Conservation (phyloP, 2,329 filamentous ascomycete species). For the Pestalotiopsis sp. region DNA sequence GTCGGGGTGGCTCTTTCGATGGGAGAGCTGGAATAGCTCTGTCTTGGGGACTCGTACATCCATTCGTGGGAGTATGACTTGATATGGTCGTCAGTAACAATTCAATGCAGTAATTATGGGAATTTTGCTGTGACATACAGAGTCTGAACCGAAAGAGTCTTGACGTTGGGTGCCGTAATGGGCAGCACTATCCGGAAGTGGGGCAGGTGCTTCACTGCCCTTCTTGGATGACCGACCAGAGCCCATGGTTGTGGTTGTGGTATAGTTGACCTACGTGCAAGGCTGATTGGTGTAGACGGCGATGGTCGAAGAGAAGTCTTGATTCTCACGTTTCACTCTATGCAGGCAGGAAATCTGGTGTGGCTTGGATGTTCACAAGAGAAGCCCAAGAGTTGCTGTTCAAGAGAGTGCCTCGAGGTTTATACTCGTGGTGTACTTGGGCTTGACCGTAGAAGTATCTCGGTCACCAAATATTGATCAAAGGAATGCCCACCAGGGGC, state of each 20-base stretch:
- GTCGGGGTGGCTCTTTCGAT: not conserved
- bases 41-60: not conserved
- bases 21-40: constrained; percentile 3
- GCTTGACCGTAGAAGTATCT: not conserved
- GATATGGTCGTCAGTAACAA: not conserved
- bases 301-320: not conserved
- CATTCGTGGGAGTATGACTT: constrained; percentile 13
- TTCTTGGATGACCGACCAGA: constrained; percentile 19
- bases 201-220: constrained; percentile 17
- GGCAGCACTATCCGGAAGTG: constrained; percentile 17
- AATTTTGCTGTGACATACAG: not conserved
- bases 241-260: constrained; percentile 22
- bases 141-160: constrained; percentile 28
- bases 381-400: not conserved
- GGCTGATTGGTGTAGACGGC: not conserved
- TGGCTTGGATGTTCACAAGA: not conserved
- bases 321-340: not conserved
- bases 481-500: constrained; percentile 30
- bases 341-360: not conserved
- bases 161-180: constrained; percentile 22
- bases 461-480: constrained; percentile 11
- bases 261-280: not conserved
- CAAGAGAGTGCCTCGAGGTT: constrained; percentile 17
- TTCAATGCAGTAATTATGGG: not conserved
- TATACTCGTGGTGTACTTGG: not conserved